These are phyloP conservation scores for Penicillium paxilli DNA, from an alignment of 495 filamentous ascomycete species.

Conservation along the genomic window DNA sequence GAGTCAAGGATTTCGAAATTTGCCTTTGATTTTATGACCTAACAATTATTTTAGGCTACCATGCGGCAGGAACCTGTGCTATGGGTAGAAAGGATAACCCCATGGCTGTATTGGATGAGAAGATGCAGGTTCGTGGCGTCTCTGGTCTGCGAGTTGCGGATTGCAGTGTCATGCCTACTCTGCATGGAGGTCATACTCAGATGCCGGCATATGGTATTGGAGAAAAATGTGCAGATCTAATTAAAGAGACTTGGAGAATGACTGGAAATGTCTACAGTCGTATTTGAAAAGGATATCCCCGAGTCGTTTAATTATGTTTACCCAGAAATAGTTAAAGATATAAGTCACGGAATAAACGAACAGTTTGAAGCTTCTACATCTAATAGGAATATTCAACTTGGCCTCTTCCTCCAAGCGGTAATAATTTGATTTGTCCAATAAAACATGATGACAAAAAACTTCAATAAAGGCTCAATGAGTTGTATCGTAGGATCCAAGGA, in stretches of 20 bases:
- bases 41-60: slow-evolving; percentile 39
- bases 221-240: slow-evolving; percentile 58
- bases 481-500: too few species aligned
- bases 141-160: slow-evolving; percentile 55
- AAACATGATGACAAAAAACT: too few species aligned
- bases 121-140: slow-evolving; percentile 53
- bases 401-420: too few species aligned
- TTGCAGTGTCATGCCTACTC: slow-evolving; percentile 55
- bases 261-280: slow-evolving; percentile 21
- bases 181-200: slow-evolving; percentile 57
- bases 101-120: slow-evolving; percentile 55
- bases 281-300: slow-evolving; percentile 9
- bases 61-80: slow-evolving; percentile 53
- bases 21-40: neutral
- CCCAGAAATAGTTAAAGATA: too few species aligned
- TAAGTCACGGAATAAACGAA: too few species aligned
- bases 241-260: slow-evolving; percentile 45
- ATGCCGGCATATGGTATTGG: slow-evolving; percentile 61
- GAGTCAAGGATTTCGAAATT: slow-evolving; percentile 14
- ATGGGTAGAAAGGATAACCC: slow-evolving; percentile 49
- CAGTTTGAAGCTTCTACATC: too few species aligned
- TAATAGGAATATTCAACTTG: too few species aligned
- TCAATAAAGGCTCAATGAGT: too few species aligned
- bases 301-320: neutral
- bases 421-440: too few species aligned